Percentiles rank a stretch among this genome's conserved stretches.
Evolutionary conservation across 108 stramenopile genomes (phyloP).

Genomic region (Cyclotella atomus): DNA sequence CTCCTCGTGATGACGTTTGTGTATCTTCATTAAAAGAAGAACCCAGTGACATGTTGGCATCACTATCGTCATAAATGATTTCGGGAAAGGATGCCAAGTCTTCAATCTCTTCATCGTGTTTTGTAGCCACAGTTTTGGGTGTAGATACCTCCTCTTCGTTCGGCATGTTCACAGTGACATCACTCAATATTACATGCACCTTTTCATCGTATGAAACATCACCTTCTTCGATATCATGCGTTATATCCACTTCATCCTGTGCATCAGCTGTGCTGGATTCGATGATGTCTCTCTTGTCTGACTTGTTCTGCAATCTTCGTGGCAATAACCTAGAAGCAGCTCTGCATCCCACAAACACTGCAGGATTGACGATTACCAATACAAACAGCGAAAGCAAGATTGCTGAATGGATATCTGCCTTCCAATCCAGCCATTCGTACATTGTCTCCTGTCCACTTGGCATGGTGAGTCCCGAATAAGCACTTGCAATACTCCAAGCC

Average conservation of each 20-base stretch:
- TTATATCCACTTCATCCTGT: slow-evolving; percentile 1
- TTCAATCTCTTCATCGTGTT: background rate
- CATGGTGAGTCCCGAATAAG: background rate
- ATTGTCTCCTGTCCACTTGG: background rate
- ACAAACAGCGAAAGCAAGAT: background rate
- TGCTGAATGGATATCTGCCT: background rate
- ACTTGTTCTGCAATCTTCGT: background rate
- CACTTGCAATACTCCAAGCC: slow-evolving; percentile 1
- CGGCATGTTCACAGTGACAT: background rate
- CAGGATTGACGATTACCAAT: background rate
- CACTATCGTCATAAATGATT: background rate
- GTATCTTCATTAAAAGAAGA: background rate
- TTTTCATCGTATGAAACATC: background rate
- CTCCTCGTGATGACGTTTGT: background rate
- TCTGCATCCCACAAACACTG: slow-evolving; percentile 1
- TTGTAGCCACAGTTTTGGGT: background rate
- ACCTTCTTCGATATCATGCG: slow-evolving; percentile 2
- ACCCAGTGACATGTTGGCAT: background rate
- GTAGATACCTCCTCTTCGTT: background rate
- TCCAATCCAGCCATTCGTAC: slow-evolving; percentile 5
- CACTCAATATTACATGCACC: background rate
- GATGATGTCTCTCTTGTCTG: background rate
- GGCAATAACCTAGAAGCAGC: slow-evolving; percentile 1
- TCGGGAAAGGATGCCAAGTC: slow-evolving; percentile 2
- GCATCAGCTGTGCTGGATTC: background rate